Percentiles rank a stretch among this genome's conserved stretches.
Evolutionary conservation across 2,329 filamentous ascomycete genomes (phyloP).

Genomic region (Dendrostoma leiphaemia): DNA sequence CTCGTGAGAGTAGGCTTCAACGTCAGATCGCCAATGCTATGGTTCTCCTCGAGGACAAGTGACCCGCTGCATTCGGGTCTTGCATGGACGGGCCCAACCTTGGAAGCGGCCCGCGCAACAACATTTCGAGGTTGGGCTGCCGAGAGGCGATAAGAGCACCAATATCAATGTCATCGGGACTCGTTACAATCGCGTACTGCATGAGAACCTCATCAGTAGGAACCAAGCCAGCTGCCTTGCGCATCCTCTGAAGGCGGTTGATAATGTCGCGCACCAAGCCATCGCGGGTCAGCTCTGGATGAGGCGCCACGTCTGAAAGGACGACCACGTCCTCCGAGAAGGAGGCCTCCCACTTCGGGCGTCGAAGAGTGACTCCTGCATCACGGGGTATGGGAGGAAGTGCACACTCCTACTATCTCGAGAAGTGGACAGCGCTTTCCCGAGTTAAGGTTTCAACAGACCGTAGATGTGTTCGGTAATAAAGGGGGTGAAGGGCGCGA

Average conservation of each 20-base stretch:
- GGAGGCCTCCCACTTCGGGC: no score
- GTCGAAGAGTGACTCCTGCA: slow-evolving; percentile 87
- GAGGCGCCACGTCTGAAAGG: slow-evolving; percentile 72
- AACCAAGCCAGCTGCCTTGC: slow-evolving; percentile 89
- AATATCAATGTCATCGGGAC: slow-evolving; percentile 75
- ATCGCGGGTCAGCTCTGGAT: slow-evolving; percentile 83
- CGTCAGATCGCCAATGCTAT: neutral
- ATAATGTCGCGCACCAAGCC: slow-evolving; percentile 89
- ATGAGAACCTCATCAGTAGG: slow-evolving; percentile 94
- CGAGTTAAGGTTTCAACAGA: no score
- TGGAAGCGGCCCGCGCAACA: neutral
- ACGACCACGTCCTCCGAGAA: slow-evolving; percentile 86
- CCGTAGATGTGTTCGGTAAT: slow-evolving; percentile 91
- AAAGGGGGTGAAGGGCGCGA: slow-evolving; percentile 94
- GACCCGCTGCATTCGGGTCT: neutral
- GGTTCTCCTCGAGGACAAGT: neutral
- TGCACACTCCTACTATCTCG: slow-evolving; percentile 84
- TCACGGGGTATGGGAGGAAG: slow-evolving; percentile 86
- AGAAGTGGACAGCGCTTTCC: no score
- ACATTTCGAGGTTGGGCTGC: slow-evolving; percentile 62
- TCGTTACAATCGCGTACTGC: slow-evolving; percentile 79
- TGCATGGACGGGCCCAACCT: no score
- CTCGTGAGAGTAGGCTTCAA: no score
- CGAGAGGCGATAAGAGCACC: no score
- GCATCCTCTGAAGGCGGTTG: slow-evolving; percentile 84